Evolutionary conservation across 352 stramenopile genomes (phyloP), one percentile per base, ranked within the genome.

Genomic region (Phytopythium helicoides): DNA sequence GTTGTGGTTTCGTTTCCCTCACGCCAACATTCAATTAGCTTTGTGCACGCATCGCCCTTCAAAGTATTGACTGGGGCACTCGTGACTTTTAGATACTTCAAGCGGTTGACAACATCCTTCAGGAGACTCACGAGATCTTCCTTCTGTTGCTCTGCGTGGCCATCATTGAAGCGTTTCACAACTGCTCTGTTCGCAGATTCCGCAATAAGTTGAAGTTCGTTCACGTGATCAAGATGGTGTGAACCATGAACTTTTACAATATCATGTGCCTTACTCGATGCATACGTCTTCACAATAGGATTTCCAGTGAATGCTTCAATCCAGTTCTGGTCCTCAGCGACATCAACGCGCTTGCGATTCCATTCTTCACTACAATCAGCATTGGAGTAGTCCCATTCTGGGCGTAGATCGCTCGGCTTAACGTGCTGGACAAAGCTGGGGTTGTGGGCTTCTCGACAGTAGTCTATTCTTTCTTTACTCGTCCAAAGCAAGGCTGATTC

Each of bases 361-460:
- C 35, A 6, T n/a, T 40, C 10, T 14, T 15, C 4, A n/a, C n/a
- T n/a, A n/a, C n/a, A n/a, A n/a, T n/a, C n/a, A n/a, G n/a, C n/a
- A n/a, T n/a, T n/a, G n/a, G n/a, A n/a, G 10, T 19, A 6, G 35
- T 40, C 35, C 35, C 35, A 40, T 40, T 40, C 35, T n/a, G 16
- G 4, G 19, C 35, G 35, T 14, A 40, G 10, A 40, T 40, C 35
- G 4, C 19, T n/a, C 19, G 35, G 35, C 6, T 12, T n/a, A n/a
- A 40, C 35, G 35, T 40, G 35, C 35, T 40, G 35, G 12, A 40
- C 35, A n/a, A 40, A 40, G 35, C 35, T 40, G 10, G 35, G 35
- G 12, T 40, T 40, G 35, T 40, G 35, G 12, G 16, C 12, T n/a
- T 40, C 35, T 40, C 35, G 35, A 14, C 35, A 40, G 35, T 40